Percentiles rank a stretch among this genome's conserved stretches.
phyloP scores from a whole-genome alignment of 148 eudicot species.

The Camellia lanceoleosa region DNA sequence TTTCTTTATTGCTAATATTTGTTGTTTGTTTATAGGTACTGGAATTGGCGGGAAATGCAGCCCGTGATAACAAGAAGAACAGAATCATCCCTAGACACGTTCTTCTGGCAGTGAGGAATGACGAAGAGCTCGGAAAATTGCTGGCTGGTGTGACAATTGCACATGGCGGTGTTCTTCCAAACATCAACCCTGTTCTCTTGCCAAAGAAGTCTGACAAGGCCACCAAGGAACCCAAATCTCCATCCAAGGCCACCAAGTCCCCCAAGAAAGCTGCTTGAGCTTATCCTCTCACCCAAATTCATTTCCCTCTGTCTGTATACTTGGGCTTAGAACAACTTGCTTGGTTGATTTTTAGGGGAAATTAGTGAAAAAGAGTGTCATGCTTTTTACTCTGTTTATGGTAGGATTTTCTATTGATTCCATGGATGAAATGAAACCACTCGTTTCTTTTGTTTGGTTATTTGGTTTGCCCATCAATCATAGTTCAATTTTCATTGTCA shows the following conservation, averaged over 20 bases:
- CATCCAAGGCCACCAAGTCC: constrained; percentile 51
- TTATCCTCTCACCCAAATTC: not conserved
- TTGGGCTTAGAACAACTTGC: not conserved
- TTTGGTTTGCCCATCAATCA: not conserved
- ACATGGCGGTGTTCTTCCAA: constrained; percentile 67
- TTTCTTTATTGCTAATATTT: not conserved
- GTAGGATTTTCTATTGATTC: not conserved
- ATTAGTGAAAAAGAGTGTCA: not conserved
- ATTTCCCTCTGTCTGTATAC: not conserved
- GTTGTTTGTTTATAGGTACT: constrained; percentile 35
- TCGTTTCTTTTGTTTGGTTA: not conserved
- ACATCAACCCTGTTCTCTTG: constrained; percentile 58
- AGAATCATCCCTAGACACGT: constrained; percentile 66
- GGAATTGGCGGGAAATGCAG: constrained; percentile 76
- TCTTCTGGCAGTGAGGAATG: constrained; percentile 64
- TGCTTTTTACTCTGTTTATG: not conserved
- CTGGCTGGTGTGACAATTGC: constrained; percentile 65
- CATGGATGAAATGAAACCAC: not conserved
- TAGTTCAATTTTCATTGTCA: no score
- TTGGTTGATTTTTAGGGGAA: not conserved
- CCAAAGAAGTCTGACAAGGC: constrained; percentile 55
- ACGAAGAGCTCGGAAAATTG: constrained; percentile 62
- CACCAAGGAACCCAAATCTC: constrained; percentile 43
- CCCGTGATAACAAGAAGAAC: constrained; percentile 69
- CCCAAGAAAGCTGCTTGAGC: constrained; percentile 43